Evolutionary conservation across 257 asterid genomes (phyloP).

Genomic region (Solanum peruvianum): DNA sequence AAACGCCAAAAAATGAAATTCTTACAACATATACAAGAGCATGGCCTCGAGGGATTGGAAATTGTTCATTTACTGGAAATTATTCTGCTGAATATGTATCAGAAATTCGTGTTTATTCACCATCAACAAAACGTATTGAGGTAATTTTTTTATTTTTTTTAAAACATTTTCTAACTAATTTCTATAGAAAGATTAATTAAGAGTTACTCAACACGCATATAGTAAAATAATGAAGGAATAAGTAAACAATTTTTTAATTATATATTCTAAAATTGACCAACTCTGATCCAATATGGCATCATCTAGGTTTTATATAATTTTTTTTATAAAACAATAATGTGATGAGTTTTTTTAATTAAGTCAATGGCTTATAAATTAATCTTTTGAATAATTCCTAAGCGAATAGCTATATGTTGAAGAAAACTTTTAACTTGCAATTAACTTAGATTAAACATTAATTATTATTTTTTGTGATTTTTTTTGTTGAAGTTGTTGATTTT

Average conservation of each 20-base stretch:
- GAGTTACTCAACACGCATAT: not conserved
- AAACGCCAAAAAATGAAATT: not conserved
- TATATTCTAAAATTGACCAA: not conserved
- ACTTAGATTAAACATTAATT: not conserved
- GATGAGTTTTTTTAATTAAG: not conserved
- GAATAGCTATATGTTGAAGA: not conserved
- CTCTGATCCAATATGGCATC: not conserved
- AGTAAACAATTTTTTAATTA: not conserved
- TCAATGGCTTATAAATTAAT: not conserved
- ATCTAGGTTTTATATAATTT: not conserved
- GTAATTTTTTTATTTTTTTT: not conserved
- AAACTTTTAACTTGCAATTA: not conserved
- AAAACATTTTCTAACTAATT: too few relatives aligned
- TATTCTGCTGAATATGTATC: conserved; percentile 11
- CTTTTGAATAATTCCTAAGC: not conserved
- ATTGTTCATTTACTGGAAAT: conserved; percentile 3
- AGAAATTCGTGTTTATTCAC: conserved; percentile 6
- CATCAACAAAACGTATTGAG: conserved; percentile 1
- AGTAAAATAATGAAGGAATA: not conserved
- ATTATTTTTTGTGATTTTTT: not conserved
- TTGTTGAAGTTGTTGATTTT: too few relatives aligned
- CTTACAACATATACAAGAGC: conserved; percentile 18
- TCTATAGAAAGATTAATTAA: not conserved
- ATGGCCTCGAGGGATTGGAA: conserved; percentile 14
- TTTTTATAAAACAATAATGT: not conserved